phyloP scores from a whole-genome alignment of 225 moss, liverwort and hornwort species.

The Thuidium tamariscinum region DNA sequence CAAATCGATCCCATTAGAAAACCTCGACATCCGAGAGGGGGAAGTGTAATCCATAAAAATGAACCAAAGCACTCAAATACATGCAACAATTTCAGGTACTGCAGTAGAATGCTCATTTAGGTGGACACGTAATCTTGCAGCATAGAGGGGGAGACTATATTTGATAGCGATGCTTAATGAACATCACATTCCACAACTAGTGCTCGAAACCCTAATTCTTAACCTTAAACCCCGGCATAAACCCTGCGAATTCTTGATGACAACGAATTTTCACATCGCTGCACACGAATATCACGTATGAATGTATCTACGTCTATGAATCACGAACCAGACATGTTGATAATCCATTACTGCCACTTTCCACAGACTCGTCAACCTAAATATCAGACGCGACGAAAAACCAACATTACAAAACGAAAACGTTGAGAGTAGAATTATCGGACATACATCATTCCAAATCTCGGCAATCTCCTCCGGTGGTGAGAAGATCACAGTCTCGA shows the following conservation, averaged over 20 bases:
- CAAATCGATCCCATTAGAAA: neutral
- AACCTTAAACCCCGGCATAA: conserved; percentile 1
- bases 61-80: neutral
- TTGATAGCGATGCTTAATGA: neutral
- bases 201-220: conserved; percentile 8
- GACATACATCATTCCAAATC: conserved; percentile 84
- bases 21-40: neutral
- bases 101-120: neutral
- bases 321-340: neutral
- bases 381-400: neutral
- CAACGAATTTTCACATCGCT: neutral
- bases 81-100: neutral
- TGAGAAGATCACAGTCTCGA: conserved; percentile 66
- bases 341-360: neutral
- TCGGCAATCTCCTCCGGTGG: conserved; percentile 60
- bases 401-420: neutral
- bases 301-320: neutral
- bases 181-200: neutral
- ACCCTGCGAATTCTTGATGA: neutral
- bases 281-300: too few relatives aligned
- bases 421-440: neutral
- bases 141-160: neutral
- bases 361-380: neutral
- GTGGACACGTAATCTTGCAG: neutral
- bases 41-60: neutral